Conservation (phyloP, 768 basidiomycete genomes). For the Pulveroboletus sp. region DNA sequence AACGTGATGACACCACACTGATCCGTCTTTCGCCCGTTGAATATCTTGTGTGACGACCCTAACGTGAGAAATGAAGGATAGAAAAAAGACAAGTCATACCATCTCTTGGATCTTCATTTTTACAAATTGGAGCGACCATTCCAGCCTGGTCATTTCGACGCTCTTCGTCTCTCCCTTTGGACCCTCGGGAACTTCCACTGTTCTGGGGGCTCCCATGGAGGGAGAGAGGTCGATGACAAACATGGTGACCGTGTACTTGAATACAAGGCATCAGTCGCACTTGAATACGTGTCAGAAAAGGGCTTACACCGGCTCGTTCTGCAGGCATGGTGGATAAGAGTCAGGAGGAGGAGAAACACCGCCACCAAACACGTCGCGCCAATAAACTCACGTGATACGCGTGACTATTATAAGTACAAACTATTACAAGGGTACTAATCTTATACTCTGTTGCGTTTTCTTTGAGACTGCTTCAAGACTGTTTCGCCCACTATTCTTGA, state of each 20-base stretch:
- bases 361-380: constrained; percentile 25
- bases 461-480: constrained; percentile 41
- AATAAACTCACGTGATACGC: constrained; percentile 34
- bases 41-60: constrained; percentile 56
- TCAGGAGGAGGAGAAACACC: constrained; percentile 15
- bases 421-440: constrained; percentile 7
- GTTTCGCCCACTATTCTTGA: constrained; percentile 38
- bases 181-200: constrained; percentile 53
- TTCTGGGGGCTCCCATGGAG: constrained; percentile 71
- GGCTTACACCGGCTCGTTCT: constrained; percentile 74
- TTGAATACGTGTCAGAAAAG: background rate
- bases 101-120: constrained; percentile 92
- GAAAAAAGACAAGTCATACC: constrained; percentile 40
- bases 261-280: constrained; percentile 7
- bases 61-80: background rate
- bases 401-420: constrained; percentile 12
- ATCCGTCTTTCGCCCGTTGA: constrained; percentile 88
- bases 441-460: constrained; percentile 60
- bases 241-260: constrained; percentile 81
- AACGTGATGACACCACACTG: constrained; percentile 88
- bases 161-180: constrained; percentile 48
- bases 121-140: constrained; percentile 82
- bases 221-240: constrained; percentile 87
- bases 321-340: constrained; percentile 55
- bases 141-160: constrained; percentile 71